These are phyloP conservation scores for Floccularia luteovirens DNA, from an alignment of 768 basidiomycete genomes.

Conservation along the genomic window DNA sequence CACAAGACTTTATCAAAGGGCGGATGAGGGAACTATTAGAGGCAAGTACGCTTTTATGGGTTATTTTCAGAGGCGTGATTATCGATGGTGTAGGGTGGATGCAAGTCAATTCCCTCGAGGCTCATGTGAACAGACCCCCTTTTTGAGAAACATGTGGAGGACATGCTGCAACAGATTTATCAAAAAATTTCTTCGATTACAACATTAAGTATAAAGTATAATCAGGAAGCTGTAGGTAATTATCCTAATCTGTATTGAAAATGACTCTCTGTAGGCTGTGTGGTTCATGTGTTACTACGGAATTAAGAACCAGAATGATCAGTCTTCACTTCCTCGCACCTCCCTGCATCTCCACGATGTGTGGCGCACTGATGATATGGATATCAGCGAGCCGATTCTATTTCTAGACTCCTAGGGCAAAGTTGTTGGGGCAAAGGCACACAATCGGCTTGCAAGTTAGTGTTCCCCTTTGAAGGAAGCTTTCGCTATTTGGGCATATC, in stretches of 20 bases:
- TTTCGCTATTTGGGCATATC: neutral
- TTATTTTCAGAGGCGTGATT: neutral
- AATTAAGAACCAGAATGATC: too few relatives aligned
- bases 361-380: too few relatives aligned
- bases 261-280: too few relatives aligned
- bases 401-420: too few relatives aligned
- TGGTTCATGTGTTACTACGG: too few relatives aligned
- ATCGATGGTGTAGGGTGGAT: conserved; percentile 1
- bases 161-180: neutral
- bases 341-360: too few relatives aligned
- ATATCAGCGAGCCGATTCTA: too few relatives aligned
- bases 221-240: too few relatives aligned
- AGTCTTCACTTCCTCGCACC: too few relatives aligned
- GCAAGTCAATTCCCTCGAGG: neutral
- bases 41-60: neutral
- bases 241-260: too few relatives aligned
- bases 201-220: neutral
- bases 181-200: neutral
- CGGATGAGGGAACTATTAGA: neutral
- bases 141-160: conserved; percentile 1
- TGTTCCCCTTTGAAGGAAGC: neutral
- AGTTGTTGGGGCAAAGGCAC: too few relatives aligned
- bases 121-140: neutral
- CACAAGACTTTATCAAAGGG: neutral
- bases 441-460: too few relatives aligned